Evolutionary conservation across 163 green algal species (phyloP), one percentile per base, ranked within the genome.

Genomic region (Chlorella variabilis): DNA sequence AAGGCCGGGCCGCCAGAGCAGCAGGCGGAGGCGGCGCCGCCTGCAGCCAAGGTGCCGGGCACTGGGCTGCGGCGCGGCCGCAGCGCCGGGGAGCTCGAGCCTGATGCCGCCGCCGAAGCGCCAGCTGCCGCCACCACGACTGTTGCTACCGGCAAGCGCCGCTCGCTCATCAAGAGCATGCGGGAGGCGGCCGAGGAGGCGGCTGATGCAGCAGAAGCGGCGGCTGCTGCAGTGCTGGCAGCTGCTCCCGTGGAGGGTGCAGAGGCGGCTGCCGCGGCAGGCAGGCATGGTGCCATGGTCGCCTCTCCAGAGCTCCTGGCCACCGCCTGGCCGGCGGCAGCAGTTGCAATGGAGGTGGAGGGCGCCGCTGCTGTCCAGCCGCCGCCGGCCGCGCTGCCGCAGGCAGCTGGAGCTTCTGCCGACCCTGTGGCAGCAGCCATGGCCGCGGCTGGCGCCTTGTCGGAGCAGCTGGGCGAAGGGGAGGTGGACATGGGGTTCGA

Each of bases 341-440:
- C 42, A 11, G 38, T 20, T 25, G 45, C 45, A 2, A 77, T 77
- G 69, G 27, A 77, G 3, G 45, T 77, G 45, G 69, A 77, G 29
- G 17, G 8, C 0, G 38, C 23, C 0, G 21, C 4, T 51, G 66
- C 39, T 5, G 23, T 29, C 8, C 45, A 29, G 38, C 2, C 38
- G 20, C 66, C 8, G 38, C 23, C 25, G 8, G 38, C 67, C 1
- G 23, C 17, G 38, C 34, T n/a, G 13, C 34, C n/a, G 6, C 59
- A 41, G 59, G 59, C 33, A 49, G 66, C 21, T 49, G 66, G 25
- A 17, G 20, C 48, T 3, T 4, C 23, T 31, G 25, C 48, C 2
- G 71, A 78, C 51, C 51, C 49, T 36, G 71, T 36, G 4, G 25
- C 51, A 7, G 34, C 3, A 9, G 73, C 73, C 36, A 70, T 80